These are phyloP conservation scores for Helicostylum pulchrum DNA, from an alignment of 192 early-diverging fungal species.

Conservation along the genomic window DNA sequence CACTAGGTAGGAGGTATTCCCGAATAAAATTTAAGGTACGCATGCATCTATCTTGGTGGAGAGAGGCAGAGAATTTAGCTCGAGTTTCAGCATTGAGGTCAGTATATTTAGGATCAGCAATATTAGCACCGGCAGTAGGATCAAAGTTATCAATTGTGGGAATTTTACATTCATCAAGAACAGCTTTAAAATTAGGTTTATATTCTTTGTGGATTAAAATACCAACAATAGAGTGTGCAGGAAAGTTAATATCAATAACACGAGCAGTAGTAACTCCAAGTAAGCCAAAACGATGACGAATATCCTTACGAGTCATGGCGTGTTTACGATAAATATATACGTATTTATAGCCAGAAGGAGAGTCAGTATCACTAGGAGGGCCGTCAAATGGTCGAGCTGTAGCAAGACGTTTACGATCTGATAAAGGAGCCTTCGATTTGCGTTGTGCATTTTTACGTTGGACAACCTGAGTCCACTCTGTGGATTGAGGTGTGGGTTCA, in stretches of 20 bases:
- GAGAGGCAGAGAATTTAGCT: not conserved
- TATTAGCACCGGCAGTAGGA: not conserved
- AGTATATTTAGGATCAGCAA: slow-evolving; percentile 16
- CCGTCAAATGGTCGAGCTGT: not conserved
- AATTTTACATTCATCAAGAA: not conserved
- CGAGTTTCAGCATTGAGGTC: not conserved
- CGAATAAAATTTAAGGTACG: not conserved
- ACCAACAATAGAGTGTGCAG: not conserved
- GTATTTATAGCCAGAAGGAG: not conserved
- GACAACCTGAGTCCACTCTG: no score
- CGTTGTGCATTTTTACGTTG: no score
- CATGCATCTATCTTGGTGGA: not conserved
- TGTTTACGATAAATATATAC: not conserved
- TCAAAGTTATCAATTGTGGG: not conserved
- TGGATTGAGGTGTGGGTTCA: no score
- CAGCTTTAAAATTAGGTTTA: not conserved
- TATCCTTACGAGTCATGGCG: not conserved
- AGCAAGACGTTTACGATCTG: not conserved
- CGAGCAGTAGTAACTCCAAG: slow-evolving; percentile 1
- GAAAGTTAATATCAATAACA: slow-evolving; percentile 22
- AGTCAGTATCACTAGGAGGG: not conserved
- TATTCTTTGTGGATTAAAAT: slow-evolving; percentile 20
- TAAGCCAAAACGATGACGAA: not conserved
- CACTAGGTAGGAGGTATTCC: not conserved
- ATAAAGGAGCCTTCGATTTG: no score